A percentile compares a stretch with the other conserved stretches of the same genome.
Conservation (phyloP, 108 stramenopile genomes). For the Mediolabrus comicus region DNA sequence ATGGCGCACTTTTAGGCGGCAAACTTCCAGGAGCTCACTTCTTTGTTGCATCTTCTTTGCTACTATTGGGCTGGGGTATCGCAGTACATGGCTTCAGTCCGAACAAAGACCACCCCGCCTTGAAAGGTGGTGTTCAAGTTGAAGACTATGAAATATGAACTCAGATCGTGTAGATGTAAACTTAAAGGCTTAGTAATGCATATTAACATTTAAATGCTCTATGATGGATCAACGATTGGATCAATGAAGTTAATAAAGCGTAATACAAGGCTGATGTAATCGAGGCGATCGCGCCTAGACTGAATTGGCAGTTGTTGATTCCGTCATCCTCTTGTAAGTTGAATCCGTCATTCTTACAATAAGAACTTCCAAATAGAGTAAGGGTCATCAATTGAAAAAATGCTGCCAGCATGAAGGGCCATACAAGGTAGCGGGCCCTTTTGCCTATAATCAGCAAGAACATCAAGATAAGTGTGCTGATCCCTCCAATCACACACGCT, state of each 20-base stretch:
- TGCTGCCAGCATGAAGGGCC: background rate
- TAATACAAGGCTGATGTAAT: background rate
- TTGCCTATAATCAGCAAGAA: background rate
- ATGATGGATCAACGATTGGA: too few species aligned
- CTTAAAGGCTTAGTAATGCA: too few species aligned
- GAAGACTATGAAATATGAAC: background rate
- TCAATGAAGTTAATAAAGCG: too few species aligned
- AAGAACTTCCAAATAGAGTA: background rate
- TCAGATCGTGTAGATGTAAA: too few species aligned
- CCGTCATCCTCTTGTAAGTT: background rate
- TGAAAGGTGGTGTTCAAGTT: background rate
- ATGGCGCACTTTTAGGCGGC: constrained; percentile 7
- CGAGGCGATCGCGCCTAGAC: background rate
- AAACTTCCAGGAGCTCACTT: constrained; percentile 7
- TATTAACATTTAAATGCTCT: too few species aligned
- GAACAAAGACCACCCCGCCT: constrained; percentile 1
- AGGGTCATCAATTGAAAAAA: background rate
- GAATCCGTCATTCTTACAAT: background rate
- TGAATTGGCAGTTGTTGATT: background rate
- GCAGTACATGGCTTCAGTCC: constrained; percentile 3
- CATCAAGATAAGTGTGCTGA: background rate
- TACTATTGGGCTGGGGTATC: constrained; percentile 6
- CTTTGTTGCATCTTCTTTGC: constrained; percentile 1
- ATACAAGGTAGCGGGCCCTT: background rate
- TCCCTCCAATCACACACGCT: background rate